Evolutionary conservation across 352 stramenopile genomes (phyloP), one percentile per base, ranked within the genome.

Genomic region (Phytophthora kernoviae): DNA sequence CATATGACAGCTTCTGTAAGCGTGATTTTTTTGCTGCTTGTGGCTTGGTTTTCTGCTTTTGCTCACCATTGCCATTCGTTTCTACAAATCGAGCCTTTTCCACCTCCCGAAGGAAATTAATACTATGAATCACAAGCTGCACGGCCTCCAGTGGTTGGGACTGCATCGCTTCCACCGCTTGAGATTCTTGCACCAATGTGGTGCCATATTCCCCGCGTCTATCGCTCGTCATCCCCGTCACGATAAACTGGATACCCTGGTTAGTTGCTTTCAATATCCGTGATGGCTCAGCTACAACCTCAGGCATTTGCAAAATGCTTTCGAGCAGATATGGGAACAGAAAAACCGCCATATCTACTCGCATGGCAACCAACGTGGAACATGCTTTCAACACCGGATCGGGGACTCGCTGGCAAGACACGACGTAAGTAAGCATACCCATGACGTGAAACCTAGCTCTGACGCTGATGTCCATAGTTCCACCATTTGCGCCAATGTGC

Each of bases 31-130:
- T 18, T 30, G 18, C 32, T 41, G 15, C 22, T n/a, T 59, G 14
- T 14, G 42, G 37, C 15, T 18, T 12, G 33, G 5, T 71, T 47
- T 69, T 45, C 42, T 48, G 52, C 36, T 63, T 56, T 39, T 54
- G 39, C 18, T 54, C 44, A n/a, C 5, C 39, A 21, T 52, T 65
- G 5, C 75, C 79, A 56, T 90, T 91, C 33, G 65, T 75, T 50
- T 86, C 77, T 10, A 94, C 79, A 63, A 94, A 94, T 24, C 65
- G 54, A 24, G 55, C 61, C 62, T 94, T 95, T 41, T 93, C 75
- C 0, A 76, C 81, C 53, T 94, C 84, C n/a, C 83, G 78, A 0
- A 93, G 56, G 32, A 94, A 96, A 39, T 87, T 94, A 18, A 95
- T 78, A 14, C 56, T 82, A 51, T 96, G 87, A 49, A 96, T 58